Evolutionary conservation across 805 yeast species (phyloP).

Genomic region (Candida broadrunensis): DNA sequence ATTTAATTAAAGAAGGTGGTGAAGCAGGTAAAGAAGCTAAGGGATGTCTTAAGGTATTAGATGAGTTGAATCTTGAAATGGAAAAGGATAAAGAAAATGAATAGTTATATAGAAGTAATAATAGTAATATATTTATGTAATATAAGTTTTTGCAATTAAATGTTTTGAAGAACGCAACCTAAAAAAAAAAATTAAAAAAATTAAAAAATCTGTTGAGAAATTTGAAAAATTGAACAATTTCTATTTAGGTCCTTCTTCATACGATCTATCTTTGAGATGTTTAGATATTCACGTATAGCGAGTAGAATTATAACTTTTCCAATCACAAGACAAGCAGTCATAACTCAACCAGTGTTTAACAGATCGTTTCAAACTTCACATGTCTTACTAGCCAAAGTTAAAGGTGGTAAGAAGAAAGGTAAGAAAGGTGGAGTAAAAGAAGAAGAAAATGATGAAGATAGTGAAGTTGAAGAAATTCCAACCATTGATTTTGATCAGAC

Average conservation of each 20-base stretch:
- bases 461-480: slow-evolving; percentile 9
- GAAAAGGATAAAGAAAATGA: background rate
- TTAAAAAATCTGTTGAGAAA: slow-evolving; percentile 3
- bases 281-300: too few species aligned
- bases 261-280: too few species aligned
- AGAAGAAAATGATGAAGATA: slow-evolving; percentile 11
- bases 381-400: background rate
- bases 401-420: slow-evolving; percentile 4
- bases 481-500: slow-evolving; percentile 34
- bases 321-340: too few species aligned
- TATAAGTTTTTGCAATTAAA: too few species aligned
- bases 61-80: slow-evolving; percentile 2
- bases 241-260: too few species aligned
- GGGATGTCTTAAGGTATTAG: slow-evolving; percentile 16
- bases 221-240: too few species aligned
- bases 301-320: too few species aligned
- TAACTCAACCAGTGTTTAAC: too few species aligned
- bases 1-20: slow-evolving; percentile 66
- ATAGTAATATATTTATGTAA: too few species aligned
- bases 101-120: too few species aligned
- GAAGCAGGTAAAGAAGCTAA: slow-evolving; percentile 56
- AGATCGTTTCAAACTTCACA: background rate
- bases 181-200: too few species aligned
- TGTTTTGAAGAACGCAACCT: too few species aligned
- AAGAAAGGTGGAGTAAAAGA: slow-evolving; percentile 9